Evolutionary conservation across 805 yeast genomes (phyloP).

Genomic region (Ogataea saltuana): DNA sequence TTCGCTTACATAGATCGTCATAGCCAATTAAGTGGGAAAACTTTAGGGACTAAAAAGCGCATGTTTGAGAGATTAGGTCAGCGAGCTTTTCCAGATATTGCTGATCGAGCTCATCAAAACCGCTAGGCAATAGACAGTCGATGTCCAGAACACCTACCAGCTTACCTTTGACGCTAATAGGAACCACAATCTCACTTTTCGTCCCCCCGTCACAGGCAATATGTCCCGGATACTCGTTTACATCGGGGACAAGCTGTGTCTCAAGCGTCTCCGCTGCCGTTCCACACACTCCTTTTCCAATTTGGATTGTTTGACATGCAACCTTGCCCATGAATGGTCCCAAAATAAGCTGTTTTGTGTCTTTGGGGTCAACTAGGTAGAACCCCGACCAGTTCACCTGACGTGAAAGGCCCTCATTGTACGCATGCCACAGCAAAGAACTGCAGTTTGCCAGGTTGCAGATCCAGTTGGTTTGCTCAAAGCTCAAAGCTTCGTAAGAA

Average conservation of each 20-base stretch:
- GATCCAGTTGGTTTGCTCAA: conserved; percentile 77
- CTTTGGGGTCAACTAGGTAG: conserved; percentile 54
- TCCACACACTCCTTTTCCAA: conserved; percentile 93
- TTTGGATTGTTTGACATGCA: conserved; percentile 80
- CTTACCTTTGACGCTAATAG: conserved; percentile 48
- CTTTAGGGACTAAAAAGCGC: conserved; percentile 50
- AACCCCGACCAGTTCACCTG: conserved; percentile 93
- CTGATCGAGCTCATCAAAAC: conserved; percentile 68
- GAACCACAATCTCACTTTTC: conserved; percentile 89
- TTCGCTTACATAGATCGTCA: neutral
- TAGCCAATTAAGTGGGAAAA: too few species aligned
- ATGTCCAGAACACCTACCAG: conserved; percentile 81
- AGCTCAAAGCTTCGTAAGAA: conserved; percentile 65
- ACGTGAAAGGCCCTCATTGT: conserved; percentile 51
- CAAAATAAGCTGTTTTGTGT: conserved; percentile 52
- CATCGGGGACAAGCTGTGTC: conserved; percentile 80
- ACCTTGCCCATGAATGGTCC: conserved; percentile 98
- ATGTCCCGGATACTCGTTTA: conserved; percentile 81
- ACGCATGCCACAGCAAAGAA: conserved; percentile 86
- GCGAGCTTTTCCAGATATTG: conserved; percentile 62
- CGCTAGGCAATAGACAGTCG: conserved; percentile 66
- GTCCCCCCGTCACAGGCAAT: conserved; percentile 98
- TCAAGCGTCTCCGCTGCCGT: conserved; percentile 58
- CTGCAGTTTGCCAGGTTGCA: conserved; percentile 85
- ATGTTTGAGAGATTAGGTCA: conserved; percentile 47